Evolutionary conservation across 106 monocot genomes (phyloP).

Genomic region (Acorus calamus): DNA sequence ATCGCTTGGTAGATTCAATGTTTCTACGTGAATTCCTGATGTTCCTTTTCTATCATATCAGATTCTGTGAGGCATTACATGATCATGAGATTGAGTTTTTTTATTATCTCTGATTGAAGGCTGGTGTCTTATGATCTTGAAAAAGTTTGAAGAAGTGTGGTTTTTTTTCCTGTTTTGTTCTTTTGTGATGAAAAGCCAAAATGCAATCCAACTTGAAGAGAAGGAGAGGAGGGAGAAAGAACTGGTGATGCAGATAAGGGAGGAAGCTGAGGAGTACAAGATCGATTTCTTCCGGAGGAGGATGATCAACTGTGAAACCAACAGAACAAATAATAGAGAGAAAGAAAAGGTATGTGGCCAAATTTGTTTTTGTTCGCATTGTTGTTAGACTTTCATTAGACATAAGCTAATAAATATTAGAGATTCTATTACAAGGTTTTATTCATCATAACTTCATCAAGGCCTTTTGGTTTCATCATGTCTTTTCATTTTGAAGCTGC

Average conservation of each 20-base stretch:
- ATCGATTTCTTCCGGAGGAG: background rate
- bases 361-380: too few species aligned
- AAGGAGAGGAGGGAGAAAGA: conserved; percentile 6
- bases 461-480: too few species aligned
- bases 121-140: background rate
- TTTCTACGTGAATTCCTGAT: too few species aligned
- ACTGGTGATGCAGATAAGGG: background rate
- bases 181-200: background rate
- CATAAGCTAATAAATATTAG: too few species aligned
- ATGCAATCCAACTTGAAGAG: conserved; percentile 2
- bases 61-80: too few species aligned
- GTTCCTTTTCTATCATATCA: too few species aligned
- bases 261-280: conserved; percentile 5
- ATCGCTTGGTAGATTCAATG: too few species aligned
- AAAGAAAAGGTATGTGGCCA: background rate
- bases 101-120: background rate
- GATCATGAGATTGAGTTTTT: too few species aligned
- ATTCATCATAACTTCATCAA: too few species aligned
- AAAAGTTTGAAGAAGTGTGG: background rate
- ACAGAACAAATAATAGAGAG: background rate
- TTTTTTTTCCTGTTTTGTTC: background rate
- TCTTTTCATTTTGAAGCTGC: too few species aligned
- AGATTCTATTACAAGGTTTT: too few species aligned
- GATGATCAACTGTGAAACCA: background rate
- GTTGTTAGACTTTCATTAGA: too few species aligned